phyloP scores from a whole-genome alignment of 2,329 filamentous ascomycete genomes.

The Colletotrichum caudatum region DNA sequence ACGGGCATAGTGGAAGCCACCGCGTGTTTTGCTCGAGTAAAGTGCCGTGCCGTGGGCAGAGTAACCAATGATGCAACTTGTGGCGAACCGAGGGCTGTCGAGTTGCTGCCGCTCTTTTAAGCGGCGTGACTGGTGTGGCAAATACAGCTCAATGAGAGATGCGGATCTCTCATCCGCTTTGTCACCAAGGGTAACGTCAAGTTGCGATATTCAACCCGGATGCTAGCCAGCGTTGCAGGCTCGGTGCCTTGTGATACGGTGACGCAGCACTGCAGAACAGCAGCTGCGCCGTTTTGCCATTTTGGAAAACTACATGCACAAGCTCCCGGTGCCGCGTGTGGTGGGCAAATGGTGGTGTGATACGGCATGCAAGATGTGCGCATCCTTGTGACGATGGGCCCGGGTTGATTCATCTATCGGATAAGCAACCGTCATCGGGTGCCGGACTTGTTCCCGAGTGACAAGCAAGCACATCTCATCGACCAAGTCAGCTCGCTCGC shows the following conservation, averaged over 20 bases:
- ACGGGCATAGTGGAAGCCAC: slow-evolving; percentile 13
- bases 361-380: neutral
- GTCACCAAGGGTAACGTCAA: slow-evolving; percentile 26
- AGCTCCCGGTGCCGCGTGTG: slow-evolving; percentile 12
- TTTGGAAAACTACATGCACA: slow-evolving; percentile 19
- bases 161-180: neutral
- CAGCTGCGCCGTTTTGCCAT: neutral
- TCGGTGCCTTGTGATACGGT: neutral
- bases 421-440: slow-evolving; percentile 25
- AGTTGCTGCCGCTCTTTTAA: slow-evolving; percentile 4
- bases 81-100: slow-evolving; percentile 22
- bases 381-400: slow-evolving; percentile 24
- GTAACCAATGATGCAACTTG: slow-evolving; percentile 20
- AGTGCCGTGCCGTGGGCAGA: slow-evolving; percentile 8
- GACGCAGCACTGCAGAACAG: slow-evolving; percentile 20
- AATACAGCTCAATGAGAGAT: slow-evolving; percentile 22
- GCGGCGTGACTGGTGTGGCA: slow-evolving; percentile 24
- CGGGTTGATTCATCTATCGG: slow-evolving; percentile 25
- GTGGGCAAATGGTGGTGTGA: neutral
- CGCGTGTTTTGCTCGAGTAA: slow-evolving; percentile 16
- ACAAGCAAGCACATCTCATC: neutral
- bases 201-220: neutral
- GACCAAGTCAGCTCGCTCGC: neutral
- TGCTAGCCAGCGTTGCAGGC: slow-evolving; percentile 1
- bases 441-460: slow-evolving; percentile 3